Percentiles rank a stretch among this genome's conserved stretches.
phyloP scores from a whole-genome alignment of 768 basidiomycete species.

The Mycena filopes region DNA sequence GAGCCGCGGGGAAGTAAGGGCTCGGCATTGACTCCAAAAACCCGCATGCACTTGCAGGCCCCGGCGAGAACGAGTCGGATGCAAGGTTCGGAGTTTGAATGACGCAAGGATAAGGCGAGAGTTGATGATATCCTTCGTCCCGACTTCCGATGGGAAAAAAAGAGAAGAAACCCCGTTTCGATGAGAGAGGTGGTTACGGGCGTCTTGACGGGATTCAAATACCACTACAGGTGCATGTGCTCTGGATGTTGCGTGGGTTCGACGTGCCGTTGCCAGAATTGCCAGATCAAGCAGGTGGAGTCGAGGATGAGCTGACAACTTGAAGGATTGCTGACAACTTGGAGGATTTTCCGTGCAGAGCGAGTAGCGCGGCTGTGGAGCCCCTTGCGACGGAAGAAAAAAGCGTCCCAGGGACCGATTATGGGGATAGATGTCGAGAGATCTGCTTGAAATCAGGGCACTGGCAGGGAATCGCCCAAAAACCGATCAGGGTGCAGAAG shows the following conservation, averaged over 20 bases:
- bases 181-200: background rate
- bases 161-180: background rate
- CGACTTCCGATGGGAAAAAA: constrained; percentile 12
- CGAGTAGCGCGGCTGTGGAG: background rate
- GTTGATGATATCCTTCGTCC: constrained; percentile 10
- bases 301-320: too few species aligned
- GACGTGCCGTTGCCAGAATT: too few species aligned
- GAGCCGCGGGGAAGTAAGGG: background rate
- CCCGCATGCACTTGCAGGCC: background rate
- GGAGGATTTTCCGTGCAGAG: background rate
- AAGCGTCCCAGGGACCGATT: background rate
- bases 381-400: background rate
- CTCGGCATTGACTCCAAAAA: background rate
- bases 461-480: background rate
- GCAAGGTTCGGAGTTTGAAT: background rate
- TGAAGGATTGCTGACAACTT: too few species aligned
- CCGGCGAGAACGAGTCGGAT: background rate
- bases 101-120: constrained; percentile 28
- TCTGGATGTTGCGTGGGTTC: too few species aligned
- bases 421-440: constrained; percentile 18
- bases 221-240: background rate
- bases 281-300: too few species aligned
- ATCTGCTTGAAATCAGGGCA: constrained; percentile 15
- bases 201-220: background rate
- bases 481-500: constrained; percentile 22